phyloP scores from a whole-genome alignment of 2,329 filamentous ascomycete genomes.

The Pseudogymnoascus sp. region DNA sequence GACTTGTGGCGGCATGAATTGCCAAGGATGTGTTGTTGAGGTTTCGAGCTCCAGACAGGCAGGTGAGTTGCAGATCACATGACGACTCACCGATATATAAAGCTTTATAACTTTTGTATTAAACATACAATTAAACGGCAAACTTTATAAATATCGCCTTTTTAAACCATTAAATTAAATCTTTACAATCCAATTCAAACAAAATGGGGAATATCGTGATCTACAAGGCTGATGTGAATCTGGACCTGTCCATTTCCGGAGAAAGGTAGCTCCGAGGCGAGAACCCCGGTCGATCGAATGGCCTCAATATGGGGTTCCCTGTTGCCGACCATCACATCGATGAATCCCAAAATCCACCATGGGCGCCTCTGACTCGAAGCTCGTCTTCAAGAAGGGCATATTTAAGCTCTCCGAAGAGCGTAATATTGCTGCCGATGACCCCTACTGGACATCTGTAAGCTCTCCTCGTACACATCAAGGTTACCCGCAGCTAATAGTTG shows the following conservation, averaged over 20 bases:
- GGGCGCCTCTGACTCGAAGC: conserved; percentile 98
- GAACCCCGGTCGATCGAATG: conserved; percentile 4
- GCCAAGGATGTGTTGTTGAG: background rate
- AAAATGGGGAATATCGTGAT: conserved; percentile 3
- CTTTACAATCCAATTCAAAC: background rate
- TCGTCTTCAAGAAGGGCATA: conserved; percentile 97
- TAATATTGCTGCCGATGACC: conserved; percentile 77
- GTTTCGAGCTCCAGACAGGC: background rate
- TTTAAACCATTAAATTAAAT: background rate
- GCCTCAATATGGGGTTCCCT: conserved; percentile 3
- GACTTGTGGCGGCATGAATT: background rate
- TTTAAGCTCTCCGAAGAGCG: conserved; percentile 91
- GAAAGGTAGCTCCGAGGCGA: conserved; percentile 4
- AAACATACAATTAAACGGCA: background rate
- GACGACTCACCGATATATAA: background rate
- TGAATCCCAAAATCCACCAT: conserved; percentile 40
- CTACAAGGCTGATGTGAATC: conserved; percentile 2
- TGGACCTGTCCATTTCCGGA: conserved; percentile 1
- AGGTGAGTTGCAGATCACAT: conserved; percentile 3
- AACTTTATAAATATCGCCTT: background rate
- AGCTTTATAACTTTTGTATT: background rate
- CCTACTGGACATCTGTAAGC: conserved; percentile 84
- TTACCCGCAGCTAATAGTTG: conserved; percentile 2
- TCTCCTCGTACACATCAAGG: conserved; percentile 19
- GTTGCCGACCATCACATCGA: background rate